Percentiles rank a stretch among this genome's conserved stretches.
These are phyloP conservation scores for Fusarium fracticaudum DNA, from an alignment of 2,329 filamentous ascomycete species.

Conservation along the genomic window DNA sequence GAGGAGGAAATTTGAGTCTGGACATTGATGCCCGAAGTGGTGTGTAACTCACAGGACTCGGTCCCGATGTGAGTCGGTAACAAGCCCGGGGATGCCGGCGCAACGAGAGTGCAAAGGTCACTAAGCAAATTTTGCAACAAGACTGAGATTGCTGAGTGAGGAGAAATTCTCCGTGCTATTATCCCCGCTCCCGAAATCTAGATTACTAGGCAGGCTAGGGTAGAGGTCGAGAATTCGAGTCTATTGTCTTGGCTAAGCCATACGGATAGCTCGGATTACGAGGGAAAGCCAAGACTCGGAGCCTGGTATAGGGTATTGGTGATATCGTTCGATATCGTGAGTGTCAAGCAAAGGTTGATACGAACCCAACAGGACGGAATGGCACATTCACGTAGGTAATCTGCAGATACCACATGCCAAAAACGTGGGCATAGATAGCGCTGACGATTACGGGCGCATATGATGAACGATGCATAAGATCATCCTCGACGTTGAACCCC, in stretches of 20 bases:
- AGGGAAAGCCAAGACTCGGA: background rate
- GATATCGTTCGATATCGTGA: slow-evolving; percentile 3
- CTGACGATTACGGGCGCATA: background rate
- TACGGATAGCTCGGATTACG: slow-evolving; percentile 7
- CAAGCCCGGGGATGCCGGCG: background rate
- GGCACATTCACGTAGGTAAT: background rate
- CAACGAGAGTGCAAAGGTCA: background rate
- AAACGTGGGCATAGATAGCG: slow-evolving; percentile 23
- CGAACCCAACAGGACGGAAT: background rate
- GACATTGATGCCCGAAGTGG: slow-evolving; percentile 28
- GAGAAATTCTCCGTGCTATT: slow-evolving; percentile 17
- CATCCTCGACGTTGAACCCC: background rate
- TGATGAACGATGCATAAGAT: slow-evolving; percentile 4
- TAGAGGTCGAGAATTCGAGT: background rate
- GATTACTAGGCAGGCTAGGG: slow-evolving; percentile 5
- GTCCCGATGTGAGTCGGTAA: background rate
- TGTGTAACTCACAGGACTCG: background rate
- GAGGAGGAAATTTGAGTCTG: background rate
- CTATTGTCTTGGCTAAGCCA: background rate
- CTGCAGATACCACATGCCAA: slow-evolving; percentile 17
- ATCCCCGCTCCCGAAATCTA: slow-evolving; percentile 35
- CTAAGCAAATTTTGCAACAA: background rate
- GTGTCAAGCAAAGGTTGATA: background rate
- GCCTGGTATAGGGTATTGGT: background rate
- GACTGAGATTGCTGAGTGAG: background rate